A percentile compares a stretch with the other conserved stretches of the same genome.
These are phyloP conservation scores for Allantophomopsis cytisporea DNA, from an alignment of 2,329 filamentous ascomycete species.

Conservation along the genomic window DNA sequence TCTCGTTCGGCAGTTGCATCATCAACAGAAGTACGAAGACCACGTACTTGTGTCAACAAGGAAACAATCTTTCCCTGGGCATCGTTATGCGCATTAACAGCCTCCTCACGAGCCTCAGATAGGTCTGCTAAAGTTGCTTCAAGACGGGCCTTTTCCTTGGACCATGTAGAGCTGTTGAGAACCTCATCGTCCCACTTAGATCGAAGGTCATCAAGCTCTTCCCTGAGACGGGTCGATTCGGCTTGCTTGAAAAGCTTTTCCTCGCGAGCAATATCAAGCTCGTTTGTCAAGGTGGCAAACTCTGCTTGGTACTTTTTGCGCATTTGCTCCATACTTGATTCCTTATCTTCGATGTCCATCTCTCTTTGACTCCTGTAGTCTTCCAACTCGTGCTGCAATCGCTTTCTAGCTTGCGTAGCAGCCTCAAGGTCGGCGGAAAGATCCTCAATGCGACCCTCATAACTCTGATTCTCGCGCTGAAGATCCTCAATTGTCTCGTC, in stretches of 20 bases:
- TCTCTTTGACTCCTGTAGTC: conserved; percentile 92
- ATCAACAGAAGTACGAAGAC: conserved; percentile 70
- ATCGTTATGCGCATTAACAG: conserved; percentile 84
- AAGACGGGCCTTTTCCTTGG: conserved; percentile 88
- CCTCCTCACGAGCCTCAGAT: conserved; percentile 84
- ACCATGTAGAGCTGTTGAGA: conserved; percentile 94
- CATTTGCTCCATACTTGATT: conserved; percentile 90
- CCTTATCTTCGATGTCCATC: conserved; percentile 94
- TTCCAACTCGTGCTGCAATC: conserved; percentile 91
- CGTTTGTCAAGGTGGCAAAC: conserved; percentile 76
- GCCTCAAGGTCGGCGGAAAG: conserved; percentile 79
- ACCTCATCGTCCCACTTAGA: conserved; percentile 98
- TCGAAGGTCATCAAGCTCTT: conserved; percentile 87
- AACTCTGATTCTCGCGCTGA: conserved; percentile 76
- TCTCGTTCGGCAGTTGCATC: conserved; percentile 80
- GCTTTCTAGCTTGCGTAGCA: conserved; percentile 78
- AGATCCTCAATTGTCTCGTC: conserved; percentile 79
- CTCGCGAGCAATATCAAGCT: conserved; percentile 86
- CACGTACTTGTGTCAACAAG: conserved; percentile 78
- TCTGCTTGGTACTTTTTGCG: conserved; percentile 95
- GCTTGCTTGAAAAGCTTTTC: conserved; percentile 75
- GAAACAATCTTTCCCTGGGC: conserved; percentile 88
- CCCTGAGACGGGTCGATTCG: conserved; percentile 78
- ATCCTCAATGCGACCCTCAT: conserved; percentile 86
- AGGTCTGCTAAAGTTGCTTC: conserved; percentile 84